A percentile compares a stretch with the other conserved stretches of the same genome.
These are phyloP conservation scores for Trifolium pratense DNA, from an alignment of 306 rosid genomes.

Conservation along the genomic window DNA sequence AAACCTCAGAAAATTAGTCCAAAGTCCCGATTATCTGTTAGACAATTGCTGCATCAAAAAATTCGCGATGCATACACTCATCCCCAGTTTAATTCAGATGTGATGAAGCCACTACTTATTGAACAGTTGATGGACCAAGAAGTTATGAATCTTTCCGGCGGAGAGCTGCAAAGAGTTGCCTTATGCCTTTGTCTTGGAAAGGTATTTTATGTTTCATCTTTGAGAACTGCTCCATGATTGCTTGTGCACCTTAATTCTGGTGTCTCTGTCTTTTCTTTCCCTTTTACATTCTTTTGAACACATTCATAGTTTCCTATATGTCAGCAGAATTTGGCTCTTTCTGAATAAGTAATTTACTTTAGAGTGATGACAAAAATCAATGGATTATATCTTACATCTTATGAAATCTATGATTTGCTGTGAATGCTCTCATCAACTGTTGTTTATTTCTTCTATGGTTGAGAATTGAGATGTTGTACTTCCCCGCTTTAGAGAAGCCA, in stretches of 20 bases:
- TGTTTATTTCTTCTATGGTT: background rate
- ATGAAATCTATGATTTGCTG: background rate
- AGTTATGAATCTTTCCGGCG: background rate
- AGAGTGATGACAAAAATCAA: background rate
- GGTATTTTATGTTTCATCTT: background rate
- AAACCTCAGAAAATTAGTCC: background rate
- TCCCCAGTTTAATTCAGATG: background rate
- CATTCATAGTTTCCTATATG: background rate
- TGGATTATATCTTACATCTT: background rate
- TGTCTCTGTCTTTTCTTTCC: background rate
- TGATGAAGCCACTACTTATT: background rate
- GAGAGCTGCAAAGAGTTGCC: background rate
- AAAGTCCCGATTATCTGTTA: background rate
- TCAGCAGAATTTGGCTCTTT: background rate
- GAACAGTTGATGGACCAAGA: slow-evolving; percentile 1
- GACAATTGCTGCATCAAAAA: background rate
- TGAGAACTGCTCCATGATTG: background rate
- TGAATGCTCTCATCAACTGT: background rate
- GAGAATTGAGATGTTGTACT: background rate
- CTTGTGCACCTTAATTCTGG: background rate
- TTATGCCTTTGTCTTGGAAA: background rate
- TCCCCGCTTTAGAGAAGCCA: background rate
- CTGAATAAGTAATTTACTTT: background rate
- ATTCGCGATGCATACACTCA: background rate
- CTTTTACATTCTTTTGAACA: background rate